Evolutionary conservation across 73 alveolate species (phyloP).

Genomic region (Paramecium pentaurelia): DNA sequence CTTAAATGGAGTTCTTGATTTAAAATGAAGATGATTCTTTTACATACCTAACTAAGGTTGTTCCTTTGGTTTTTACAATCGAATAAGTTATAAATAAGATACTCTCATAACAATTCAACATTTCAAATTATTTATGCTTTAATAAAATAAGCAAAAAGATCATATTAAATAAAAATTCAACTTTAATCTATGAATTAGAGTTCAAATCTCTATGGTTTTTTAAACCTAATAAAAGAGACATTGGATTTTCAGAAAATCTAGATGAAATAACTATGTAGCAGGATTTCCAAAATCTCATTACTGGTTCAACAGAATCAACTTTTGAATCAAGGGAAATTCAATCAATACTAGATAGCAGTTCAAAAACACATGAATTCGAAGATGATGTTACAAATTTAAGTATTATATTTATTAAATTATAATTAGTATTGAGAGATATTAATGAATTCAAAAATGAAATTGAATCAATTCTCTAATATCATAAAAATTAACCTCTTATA

Average conservation of each 20-base stretch:
- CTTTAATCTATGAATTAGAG: not conserved
- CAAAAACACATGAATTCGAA: not conserved
- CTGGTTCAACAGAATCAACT: slow-evolving; percentile 20
- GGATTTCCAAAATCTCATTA: not conserved
- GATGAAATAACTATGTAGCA: not conserved
- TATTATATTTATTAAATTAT: not conserved
- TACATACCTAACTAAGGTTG: not conserved
- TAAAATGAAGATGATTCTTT: not conserved
- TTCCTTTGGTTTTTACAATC: not conserved
- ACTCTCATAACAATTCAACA: not conserved
- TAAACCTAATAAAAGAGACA: not conserved
- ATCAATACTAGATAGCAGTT: not conserved
- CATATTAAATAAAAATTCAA: not conserved
- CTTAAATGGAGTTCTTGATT: not conserved
- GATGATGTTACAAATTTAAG: not conserved
- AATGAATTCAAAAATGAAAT: not conserved
- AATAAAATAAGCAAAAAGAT: not conserved
- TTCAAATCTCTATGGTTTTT: not conserved
- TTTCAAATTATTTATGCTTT: not conserved
- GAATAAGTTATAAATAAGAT: not conserved
- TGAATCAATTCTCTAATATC: not conserved
- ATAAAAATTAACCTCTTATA: not conserved
- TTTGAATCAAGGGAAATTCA: not conserved
- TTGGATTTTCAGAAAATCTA: not conserved
- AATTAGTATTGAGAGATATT: not conserved